These are phyloP conservation scores for Pythium aquatile DNA, from an alignment of 352 stramenopile species.

Conservation along the genomic window DNA sequence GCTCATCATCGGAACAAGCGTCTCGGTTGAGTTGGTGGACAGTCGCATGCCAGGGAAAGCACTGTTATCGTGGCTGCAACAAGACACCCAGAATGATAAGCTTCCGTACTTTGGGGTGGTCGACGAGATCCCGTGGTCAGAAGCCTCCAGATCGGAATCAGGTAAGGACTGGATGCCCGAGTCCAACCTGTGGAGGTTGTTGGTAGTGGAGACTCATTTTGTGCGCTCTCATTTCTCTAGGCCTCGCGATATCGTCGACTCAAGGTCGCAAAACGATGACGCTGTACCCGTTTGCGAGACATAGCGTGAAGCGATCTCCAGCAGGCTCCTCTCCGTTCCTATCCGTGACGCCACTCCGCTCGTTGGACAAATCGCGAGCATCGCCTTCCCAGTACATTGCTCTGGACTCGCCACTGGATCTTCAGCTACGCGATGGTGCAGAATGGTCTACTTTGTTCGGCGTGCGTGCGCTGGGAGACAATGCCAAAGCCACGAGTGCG, in stretches of 20 bases:
- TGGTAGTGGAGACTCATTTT: background rate
- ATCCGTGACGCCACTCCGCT: conserved; percentile 41
- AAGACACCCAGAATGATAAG: conserved; percentile 12
- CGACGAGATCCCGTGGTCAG: conserved; percentile 16
- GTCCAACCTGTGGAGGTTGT: background rate
- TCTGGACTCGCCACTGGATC: conserved; percentile 54
- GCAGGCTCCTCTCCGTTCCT: conserved; percentile 19
- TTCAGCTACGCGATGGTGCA: conserved; percentile 56
- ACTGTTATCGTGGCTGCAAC: conserved; percentile 62
- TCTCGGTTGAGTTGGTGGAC: conserved; percentile 71
- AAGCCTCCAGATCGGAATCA: background rate
- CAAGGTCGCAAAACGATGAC: conserved; percentile 23
- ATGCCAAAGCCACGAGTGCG: conserved; percentile 19
- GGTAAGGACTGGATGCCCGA: conserved; percentile 1
- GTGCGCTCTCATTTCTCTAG: background rate
- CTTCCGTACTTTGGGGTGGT: conserved; percentile 16
- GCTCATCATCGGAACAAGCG: conserved; percentile 57
- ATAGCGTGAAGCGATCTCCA: background rate
- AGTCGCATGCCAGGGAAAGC: conserved; percentile 58
- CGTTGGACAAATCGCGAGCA: background rate
- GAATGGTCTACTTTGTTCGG: conserved; percentile 59
- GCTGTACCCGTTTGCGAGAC: conserved; percentile 19
- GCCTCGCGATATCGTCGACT: conserved; percentile 15
- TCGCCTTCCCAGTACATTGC: conserved; percentile 49
- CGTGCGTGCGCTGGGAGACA: conserved; percentile 36